Base-by-base conservation (phyloP, 2,329 filamentous ascomycete species). In the Epichloe bromicola region DNA sequence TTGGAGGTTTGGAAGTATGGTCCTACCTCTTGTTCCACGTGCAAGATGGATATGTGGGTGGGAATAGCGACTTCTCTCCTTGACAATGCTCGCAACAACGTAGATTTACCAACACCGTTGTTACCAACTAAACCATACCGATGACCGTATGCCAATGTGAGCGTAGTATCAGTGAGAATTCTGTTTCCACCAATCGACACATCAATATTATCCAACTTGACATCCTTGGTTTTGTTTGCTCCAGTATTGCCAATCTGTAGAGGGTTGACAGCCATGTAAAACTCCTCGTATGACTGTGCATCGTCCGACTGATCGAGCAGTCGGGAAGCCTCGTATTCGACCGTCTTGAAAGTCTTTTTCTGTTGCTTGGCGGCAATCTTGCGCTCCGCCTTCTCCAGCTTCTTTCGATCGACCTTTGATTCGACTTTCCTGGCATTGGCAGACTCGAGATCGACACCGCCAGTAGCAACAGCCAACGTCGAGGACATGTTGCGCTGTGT, bases 261-360 rank as follows among this genome's bases (percentile, higher is more conserved):
- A 54, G 93, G 93, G 68, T 98, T 98, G 74, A 98, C 93, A 50
- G 88, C 85, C 93, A 98, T 97, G 79, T 95, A 98, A 72, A 98
- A 97, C 67, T 98, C 93, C 70, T 98, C 93, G 66, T 98, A 98
- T 40, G 88, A 94, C 74, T 95, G 85, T 12, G 90, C 75, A 61
- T 84, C 80, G 61, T 91, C 85, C 4, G 88, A 78, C 68, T 88
- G 80, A 64, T 94, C 85, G 58, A 98, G 81, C 58, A 98, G 75
- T 58, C 83, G 83, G 12, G 93, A 97, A 0, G 93, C 87, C 71
- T 98, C 93, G 67, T 98, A 98, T 70, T 96, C 88, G 59, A 98
- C 93, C 51, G 85, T 95, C 78, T 97, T 97, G 83, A 93, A 96
- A 37, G 83, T 81, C 74, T 98, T 98, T 76, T 95, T 95, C 72